A percentile compares a stretch with the other conserved stretches of the same genome.
These are phyloP conservation scores for Centrapalus pauciflorus DNA, from an alignment of 129 eudicot genomes.

Conservation along the genomic window DNA sequence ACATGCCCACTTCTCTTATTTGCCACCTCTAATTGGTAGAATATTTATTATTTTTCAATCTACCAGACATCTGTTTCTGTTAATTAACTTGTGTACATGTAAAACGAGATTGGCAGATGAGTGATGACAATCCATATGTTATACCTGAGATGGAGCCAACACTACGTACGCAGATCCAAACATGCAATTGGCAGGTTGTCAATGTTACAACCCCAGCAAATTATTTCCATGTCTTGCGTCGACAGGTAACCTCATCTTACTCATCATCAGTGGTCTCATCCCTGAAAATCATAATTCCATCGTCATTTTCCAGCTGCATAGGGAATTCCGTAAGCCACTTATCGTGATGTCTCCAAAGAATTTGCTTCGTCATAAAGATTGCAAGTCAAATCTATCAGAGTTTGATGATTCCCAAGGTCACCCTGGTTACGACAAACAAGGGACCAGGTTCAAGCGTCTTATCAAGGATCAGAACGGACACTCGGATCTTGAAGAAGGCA, in stretches of 20 bases:
- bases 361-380: constrained; percentile 88
- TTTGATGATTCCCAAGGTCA: constrained; percentile 95
- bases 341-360: constrained; percentile 97
- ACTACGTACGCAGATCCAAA: constrained; percentile 82
- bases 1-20: too few species aligned
- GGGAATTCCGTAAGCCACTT: constrained; percentile 96
- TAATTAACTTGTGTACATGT: not conserved
- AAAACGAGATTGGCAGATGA: constrained; percentile 54
- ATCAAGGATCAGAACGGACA: constrained; percentile 88
- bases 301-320: constrained; percentile 54
- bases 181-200: constrained; percentile 98
- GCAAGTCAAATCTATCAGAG: constrained; percentile 90
- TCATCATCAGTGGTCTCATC: not conserved
- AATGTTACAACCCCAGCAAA: constrained; percentile 95
- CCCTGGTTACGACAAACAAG: constrained; percentile 92
- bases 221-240: constrained; percentile 92
- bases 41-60: too few species aligned
- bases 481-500: constrained; percentile 83
- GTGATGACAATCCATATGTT: constrained; percentile 78
- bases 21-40: too few species aligned
- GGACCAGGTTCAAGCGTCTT: constrained; percentile 91
- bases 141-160: constrained; percentile 98
- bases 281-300: not conserved
- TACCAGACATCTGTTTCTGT: too few species aligned
- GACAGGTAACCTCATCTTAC: constrained; percentile 55